Conservation (phyloP, 768 basidiomycete species). For the Phlebiopsis gigantea region DNA sequence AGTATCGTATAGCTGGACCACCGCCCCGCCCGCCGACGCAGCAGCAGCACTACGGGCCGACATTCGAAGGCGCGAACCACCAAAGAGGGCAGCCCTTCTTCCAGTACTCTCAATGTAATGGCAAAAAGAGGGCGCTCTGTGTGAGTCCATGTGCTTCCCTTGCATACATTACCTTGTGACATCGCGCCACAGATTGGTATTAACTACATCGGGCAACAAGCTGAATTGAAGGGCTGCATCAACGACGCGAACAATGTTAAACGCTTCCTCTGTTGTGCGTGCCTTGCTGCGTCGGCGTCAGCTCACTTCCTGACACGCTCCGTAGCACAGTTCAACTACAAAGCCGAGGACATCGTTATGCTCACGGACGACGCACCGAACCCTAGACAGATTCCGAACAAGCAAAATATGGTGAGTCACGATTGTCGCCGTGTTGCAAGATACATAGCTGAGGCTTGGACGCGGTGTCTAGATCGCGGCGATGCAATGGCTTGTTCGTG, state of each 20-base stretch:
- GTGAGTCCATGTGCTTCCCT: constrained; percentile 26
- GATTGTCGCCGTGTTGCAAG: neutral
- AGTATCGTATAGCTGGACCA: constrained; percentile 19
- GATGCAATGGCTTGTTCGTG: constrained; percentile 54
- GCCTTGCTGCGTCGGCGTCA: neutral
- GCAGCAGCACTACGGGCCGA: constrained; percentile 41
- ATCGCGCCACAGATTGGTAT: constrained; percentile 41
- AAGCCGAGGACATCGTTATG: constrained; percentile 51
- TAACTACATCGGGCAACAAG: constrained; percentile 41
- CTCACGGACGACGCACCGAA: constrained; percentile 46
- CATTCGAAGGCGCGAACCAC: constrained; percentile 28
- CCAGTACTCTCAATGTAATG: constrained; percentile 53
- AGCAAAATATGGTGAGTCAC: constrained; percentile 42
- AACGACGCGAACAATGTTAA: constrained; percentile 54
- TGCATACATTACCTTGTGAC: neutral
- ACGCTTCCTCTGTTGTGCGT: constrained; percentile 39
- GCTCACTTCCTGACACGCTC: neutral
- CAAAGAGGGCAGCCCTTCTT: constrained; percentile 36
- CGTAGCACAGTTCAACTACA: constrained; percentile 40
- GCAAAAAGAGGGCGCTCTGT: constrained; percentile 48
- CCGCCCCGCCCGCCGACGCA: constrained; percentile 30
- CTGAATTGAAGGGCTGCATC: constrained; percentile 48
- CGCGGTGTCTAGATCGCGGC: constrained; percentile 32
- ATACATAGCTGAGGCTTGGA: neutral
- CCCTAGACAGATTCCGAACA: constrained; percentile 43